Conservation (phyloP, 2,329 filamentous ascomycete genomes). For the Rutstroemia sydowiana region DNA sequence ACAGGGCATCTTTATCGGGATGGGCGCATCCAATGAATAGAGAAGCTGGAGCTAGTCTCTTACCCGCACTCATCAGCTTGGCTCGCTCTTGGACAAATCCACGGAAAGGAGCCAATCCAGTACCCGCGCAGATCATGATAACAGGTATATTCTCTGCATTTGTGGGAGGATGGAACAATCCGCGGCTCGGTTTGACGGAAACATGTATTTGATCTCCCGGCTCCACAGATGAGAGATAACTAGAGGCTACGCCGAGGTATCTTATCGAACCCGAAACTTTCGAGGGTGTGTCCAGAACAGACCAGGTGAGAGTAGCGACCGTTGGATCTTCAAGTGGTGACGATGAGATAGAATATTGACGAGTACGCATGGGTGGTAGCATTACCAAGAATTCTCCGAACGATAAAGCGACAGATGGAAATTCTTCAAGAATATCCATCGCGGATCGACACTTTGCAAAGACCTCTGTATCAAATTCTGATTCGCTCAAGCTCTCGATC, state of each 20-base stretch:
- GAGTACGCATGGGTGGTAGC: conserved; percentile 68
- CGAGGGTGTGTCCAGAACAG: conserved; percentile 43
- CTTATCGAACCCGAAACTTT: conserved; percentile 29
- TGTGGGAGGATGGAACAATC: conserved; percentile 16
- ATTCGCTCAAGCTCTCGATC: conserved; percentile 34
- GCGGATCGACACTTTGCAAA: conserved; percentile 49
- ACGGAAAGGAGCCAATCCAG: conserved; percentile 26
- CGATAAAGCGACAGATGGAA: conserved; percentile 50
- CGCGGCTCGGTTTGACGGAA: conserved; percentile 36
- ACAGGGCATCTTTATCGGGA: conserved; percentile 37
- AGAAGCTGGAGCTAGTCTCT: conserved; percentile 27
- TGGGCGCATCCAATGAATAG: conserved; percentile 43
- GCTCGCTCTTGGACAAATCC: conserved; percentile 28
- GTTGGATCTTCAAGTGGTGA: conserved; percentile 64
- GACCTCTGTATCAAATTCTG: conserved; percentile 26
- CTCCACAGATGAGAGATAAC: conserved; percentile 37
- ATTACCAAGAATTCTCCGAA: conserved; percentile 62
- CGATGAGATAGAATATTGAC: conserved; percentile 76
- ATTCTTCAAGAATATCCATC: conserved; percentile 62
- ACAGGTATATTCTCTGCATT: conserved; percentile 27
- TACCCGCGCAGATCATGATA: conserved; percentile 30
- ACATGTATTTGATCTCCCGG: conserved; percentile 33
- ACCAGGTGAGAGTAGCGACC: conserved; percentile 52
- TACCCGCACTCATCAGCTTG: conserved; percentile 2
- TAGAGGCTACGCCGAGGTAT: conserved; percentile 40